A percentile compares a stretch with the other conserved stretches of the same genome.
Evolutionary conservation across 2,329 filamentous ascomycete genomes (phyloP).

Genomic region (Falciphora oryzae): DNA sequence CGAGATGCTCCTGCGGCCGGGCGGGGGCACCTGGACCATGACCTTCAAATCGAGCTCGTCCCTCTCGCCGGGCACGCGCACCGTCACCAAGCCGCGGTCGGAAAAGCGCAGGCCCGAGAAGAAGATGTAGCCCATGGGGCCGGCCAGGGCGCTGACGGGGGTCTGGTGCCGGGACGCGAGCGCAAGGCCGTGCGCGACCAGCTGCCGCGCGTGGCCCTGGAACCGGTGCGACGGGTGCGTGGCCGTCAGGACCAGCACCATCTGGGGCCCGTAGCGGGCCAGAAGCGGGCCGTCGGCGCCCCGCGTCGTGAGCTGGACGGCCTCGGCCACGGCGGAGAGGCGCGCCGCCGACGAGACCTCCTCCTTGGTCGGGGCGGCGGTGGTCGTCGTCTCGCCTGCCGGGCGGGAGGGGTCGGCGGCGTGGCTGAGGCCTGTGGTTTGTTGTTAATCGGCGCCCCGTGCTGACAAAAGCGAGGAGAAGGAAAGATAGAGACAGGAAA

Average conservation of each 20-base stretch:
- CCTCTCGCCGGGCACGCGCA: not conserved
- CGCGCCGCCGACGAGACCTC: not conserved
- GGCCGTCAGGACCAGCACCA: not conserved
- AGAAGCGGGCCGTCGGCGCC: not conserved
- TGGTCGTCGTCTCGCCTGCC: not conserved
- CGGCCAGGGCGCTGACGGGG: not conserved
- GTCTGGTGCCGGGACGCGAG: not conserved
- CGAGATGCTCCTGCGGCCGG: not conserved
- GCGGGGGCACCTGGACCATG: not conserved
- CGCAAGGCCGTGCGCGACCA: not conserved
- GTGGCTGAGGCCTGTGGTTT: not conserved
- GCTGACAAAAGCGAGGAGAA: not conserved
- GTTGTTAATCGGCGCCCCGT: not conserved
- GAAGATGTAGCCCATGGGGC: conserved; percentile 4
- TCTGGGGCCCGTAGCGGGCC: not conserved
- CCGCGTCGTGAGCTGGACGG: not conserved
- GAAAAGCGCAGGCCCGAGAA: conserved; percentile 2
- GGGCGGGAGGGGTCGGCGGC: not conserved
- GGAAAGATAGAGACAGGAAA: too few species aligned
- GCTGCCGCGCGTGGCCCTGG: not conserved
- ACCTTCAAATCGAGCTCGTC: conserved; percentile 1
- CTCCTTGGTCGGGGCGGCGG: not conserved
- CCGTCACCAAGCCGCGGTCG: not conserved
- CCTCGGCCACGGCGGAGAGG: not conserved
- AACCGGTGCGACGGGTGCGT: not conserved